Base-by-base conservation (phyloP, 345 rosid genomes). In the Eucalyptus regnans region DNA sequence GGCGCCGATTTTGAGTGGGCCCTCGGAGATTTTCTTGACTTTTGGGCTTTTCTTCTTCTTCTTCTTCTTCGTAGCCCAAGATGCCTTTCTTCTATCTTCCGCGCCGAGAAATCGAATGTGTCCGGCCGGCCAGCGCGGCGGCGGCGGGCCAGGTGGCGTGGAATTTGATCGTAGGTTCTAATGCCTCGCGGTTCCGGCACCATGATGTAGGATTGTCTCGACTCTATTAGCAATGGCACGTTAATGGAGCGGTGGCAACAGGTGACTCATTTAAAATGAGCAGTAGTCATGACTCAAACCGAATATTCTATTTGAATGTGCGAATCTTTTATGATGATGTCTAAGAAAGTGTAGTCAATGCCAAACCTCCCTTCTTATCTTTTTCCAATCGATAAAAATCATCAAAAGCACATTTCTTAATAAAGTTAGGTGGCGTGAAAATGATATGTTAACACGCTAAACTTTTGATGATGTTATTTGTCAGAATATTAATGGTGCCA, bases 211-310 rank as follows among this genome's bases (percentile, higher is more conserved):
- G 43, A 66, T 66, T 66, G 3, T 16, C 79, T 37, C 1, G 11
- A 1, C 44, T 33, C 12, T 17, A 41, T 22, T 68, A 7, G 4
- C 7, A 8, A 0, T 5, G 2, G 7, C 12, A 68, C 23, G 33
- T 33, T 3, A 18, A 3, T 31, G 11, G 2, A 15, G 10, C 0
- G 5, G 5, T 16, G 12, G 2, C 2, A 4, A 17, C 1, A 1
- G 2, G 7, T 2, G 4, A 17, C 1, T 33, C 23, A 3, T 33
- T 17, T 5, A 8, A 33, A 68, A 33, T 68, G 12, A 66, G 41
- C 12, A 4, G 1, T 9, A 1, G 1, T 33, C 1, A 17, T 68
- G 2, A 12, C 3, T 66, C 22, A 8, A n/a, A 66, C 1, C 2
- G 3, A 66, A 66, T 1, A 31, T 31, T 66, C 1, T 5, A 8